Conservation (phyloP, 495 filamentous ascomycete species). For the Aspergillus diversus region DNA sequence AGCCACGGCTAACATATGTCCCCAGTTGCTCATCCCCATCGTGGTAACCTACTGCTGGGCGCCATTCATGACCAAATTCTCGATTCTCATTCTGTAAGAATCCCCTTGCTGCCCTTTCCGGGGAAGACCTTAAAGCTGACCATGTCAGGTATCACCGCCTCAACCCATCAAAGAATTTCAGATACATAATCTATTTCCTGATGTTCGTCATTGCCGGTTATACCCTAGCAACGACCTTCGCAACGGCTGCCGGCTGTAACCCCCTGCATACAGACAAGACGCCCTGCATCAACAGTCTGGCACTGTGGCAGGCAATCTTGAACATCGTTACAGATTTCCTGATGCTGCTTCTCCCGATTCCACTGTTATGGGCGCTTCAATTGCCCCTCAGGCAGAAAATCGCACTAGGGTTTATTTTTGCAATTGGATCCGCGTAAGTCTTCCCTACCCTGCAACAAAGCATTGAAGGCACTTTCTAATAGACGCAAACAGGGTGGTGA, state of each 20-base stretch:
- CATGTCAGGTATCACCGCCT: conserved; percentile 5
- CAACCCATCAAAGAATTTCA: conserved; percentile 6
- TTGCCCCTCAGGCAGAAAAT: conserved; percentile 7
- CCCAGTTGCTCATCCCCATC: conserved; percentile 4
- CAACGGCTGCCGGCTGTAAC: conserved; percentile 4
- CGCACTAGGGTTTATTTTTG: conserved; percentile 5
- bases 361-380: conserved; percentile 5
- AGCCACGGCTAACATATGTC: not conserved
- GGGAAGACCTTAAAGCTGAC: no score
- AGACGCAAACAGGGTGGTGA: not conserved
- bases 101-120: no score
- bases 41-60: conserved; percentile 14
- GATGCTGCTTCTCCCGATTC: conserved; percentile 3
- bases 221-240: conserved; percentile 6
- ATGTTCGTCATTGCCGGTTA: conserved; percentile 9
- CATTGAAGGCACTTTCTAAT: not conserved
- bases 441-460: not conserved
- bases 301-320: conserved; percentile 12
- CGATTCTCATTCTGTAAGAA: conserved; percentile 11
- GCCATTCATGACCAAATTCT: conserved; percentile 11
- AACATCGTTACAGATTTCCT: conserved; percentile 8
- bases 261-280: not conserved
- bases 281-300: conserved; percentile 7
- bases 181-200: conserved; percentile 2
- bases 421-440: conserved; percentile 10